phyloP scores from a whole-genome alignment of 441 rosid species.

The Erysimum pusillum region DNA sequence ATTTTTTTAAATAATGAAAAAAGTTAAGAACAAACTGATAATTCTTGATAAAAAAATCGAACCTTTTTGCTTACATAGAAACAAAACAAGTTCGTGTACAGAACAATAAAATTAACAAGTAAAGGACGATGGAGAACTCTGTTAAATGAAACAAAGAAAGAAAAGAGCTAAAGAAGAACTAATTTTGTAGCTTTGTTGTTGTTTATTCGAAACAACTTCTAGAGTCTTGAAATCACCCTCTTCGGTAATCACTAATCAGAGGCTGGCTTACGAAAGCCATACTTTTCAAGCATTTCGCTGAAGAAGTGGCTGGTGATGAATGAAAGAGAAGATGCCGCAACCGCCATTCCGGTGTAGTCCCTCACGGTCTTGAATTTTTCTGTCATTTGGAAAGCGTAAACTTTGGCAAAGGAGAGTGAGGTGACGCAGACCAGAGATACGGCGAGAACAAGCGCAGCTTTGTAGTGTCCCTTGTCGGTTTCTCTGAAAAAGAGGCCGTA shows the following conservation, averaged over 20 bases:
- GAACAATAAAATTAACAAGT: neutral
- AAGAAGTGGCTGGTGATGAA: slow-evolving; percentile 2
- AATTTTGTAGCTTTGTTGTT: neutral
- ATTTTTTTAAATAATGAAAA: neutral
- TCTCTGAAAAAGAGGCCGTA: slow-evolving; percentile 23
- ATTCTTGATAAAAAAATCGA: neutral
- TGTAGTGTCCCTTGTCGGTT: slow-evolving; percentile 23
- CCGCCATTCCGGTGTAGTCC: slow-evolving; percentile 31
- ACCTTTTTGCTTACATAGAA: slow-evolving; percentile 12
- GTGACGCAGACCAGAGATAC: slow-evolving; percentile 34
- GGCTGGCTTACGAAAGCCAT: slow-evolving; percentile 26
- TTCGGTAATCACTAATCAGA: neutral
- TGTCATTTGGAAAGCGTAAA: slow-evolving; percentile 15
- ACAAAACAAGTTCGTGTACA: slow-evolving; percentile 29
- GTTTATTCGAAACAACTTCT: neutral
- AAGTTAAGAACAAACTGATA: neutral
- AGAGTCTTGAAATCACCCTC: neutral
- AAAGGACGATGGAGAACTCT: neutral
- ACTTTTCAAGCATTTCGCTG: slow-evolving; percentile 1
- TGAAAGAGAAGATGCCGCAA: slow-evolving; percentile 31
- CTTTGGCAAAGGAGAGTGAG: slow-evolving; percentile 32
- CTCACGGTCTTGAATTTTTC: slow-evolving; percentile 20
- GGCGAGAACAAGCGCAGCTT: slow-evolving; percentile 13
- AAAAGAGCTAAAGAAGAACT: neutral
- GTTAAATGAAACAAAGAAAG: neutral